A percentile compares a stretch with the other conserved stretches of the same genome.
phyloP scores from a whole-genome alignment of 805 yeast species.

The Candida palmyrensis region DNA sequence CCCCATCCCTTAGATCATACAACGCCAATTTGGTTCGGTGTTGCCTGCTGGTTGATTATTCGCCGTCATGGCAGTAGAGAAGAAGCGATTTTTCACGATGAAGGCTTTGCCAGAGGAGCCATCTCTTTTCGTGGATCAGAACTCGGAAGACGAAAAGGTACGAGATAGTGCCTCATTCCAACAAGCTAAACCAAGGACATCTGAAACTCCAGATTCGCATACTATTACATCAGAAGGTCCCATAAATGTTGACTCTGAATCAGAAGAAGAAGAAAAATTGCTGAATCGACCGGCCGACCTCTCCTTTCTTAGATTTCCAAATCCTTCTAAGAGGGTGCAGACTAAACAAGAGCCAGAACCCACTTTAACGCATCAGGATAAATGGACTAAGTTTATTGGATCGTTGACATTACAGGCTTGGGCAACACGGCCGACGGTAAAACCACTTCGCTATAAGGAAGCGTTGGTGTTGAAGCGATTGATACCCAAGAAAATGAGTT shows the following conservation, averaged over 20 bases:
- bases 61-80: conserved; percentile 1
- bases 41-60: neutral
- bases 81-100: conserved; percentile 1
- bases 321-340: too few relatives aligned
- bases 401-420: conserved; percentile 57
- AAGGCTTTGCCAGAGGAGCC: neutral
- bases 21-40: too few relatives aligned
- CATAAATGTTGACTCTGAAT: neutral
- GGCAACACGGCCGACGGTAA: conserved; percentile 64
- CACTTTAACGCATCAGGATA: too few relatives aligned
- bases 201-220: too few relatives aligned
- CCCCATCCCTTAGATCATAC: too few relatives aligned
- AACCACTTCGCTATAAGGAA: conserved; percentile 42
- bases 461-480: conserved; percentile 32
- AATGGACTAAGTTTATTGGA: conserved; percentile 50
- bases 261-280: conserved; percentile 1
- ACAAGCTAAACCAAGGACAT: too few relatives aligned
- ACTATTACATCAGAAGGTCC: neutral
- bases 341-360: neutral
- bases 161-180: too few relatives aligned
- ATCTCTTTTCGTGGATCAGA: neutral
- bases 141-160: neutral
- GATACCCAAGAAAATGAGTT: conserved; percentile 17
- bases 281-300: neutral
- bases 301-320: too few relatives aligned